Evolutionary conservation across 1,139 yeast species (phyloP), one percentile per base, ranked within the genome.

Genomic region (Blastobotrys buckinghamii): DNA sequence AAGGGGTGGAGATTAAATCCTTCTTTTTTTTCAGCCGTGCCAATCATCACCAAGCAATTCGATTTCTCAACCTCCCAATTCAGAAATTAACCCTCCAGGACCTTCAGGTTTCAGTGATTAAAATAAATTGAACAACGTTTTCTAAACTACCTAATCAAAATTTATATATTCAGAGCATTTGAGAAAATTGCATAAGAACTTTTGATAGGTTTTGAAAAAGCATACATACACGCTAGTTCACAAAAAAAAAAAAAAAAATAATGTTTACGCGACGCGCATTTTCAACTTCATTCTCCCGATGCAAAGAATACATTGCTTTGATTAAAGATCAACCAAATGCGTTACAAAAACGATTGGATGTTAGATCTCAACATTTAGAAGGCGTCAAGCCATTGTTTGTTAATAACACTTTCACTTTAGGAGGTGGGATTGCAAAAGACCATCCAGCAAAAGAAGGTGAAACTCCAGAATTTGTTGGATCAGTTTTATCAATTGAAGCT

Each of bases 311-410:
- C 43, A 45, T 59, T 27, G 92, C 81, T n/a, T 73, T 82, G 56
- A 76, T 84, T 39, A 82, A 73, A 62, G 95, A 85, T 65, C 78
- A 78, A 59, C 85, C 86, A 43, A 80, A 79, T 34, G 65, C 77
- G 44, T 84, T 81, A 61, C 74, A 88, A 60, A 59, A 76, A 22
- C 64, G 72, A 36, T 42, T 65, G 44, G 53, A 53, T 13, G 74
- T 74, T 41, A 78, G 92, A 62, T 71, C 78, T 5, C 70, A 70
- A 47, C 95, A 86, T 35, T 9, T 49, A 38, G 39, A 22, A n/a
- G 36, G 8, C 17, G 12, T 24, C 24, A 35, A 36, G 24, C 38
- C 42, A 2, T 24, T 39, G 19, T 37, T 36, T 15, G 13, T 37
- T 6, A 13, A 38, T 6, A 32, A 32, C 1, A 36, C 30, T 5